These are phyloP conservation scores for Neonectria faginata DNA, from an alignment of 2,329 filamentous ascomycete genomes.

Conservation along the genomic window DNA sequence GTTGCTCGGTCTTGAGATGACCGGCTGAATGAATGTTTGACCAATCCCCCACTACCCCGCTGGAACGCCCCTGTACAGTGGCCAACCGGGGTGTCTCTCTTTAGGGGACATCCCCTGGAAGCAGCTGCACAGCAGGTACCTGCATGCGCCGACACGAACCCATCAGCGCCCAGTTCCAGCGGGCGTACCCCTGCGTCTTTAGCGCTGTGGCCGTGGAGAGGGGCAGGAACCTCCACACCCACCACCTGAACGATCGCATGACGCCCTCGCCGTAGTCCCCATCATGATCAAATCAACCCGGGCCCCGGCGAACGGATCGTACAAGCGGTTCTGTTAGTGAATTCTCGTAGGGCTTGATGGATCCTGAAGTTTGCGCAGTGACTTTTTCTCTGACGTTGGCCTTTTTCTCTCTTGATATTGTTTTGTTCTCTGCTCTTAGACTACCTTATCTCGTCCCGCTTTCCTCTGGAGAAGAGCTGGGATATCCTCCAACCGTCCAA, in stretches of 20 bases:
- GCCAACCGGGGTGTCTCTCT: background rate
- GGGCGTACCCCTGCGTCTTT: background rate
- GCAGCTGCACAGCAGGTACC: background rate
- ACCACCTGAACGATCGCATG: constrained; percentile 7
- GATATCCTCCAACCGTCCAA: constrained; percentile 3
- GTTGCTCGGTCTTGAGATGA: no score
- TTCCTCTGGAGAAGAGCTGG: constrained; percentile 20
- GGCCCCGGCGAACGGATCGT: constrained; percentile 27
- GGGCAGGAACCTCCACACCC: background rate
- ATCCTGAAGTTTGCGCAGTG: constrained; percentile 31
- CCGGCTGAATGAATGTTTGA: no score
- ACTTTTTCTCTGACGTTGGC: constrained; percentile 14
- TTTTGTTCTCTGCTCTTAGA: background rate
- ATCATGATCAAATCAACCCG: constrained; percentile 31
- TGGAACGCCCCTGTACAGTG: background rate
- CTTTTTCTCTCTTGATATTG: background rate
- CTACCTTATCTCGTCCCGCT: background rate
- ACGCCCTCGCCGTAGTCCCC: constrained; percentile 2
- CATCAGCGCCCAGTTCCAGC: background rate
- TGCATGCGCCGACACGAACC: background rate
- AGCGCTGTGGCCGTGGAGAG: background rate
- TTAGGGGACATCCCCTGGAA: constrained; percentile 1
- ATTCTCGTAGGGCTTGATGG: constrained; percentile 17
- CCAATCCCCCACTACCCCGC: background rate
- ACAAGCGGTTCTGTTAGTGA: constrained; percentile 25